phyloP scores from a whole-genome alignment of 2,329 filamentous ascomycete genomes.

The Coniochaeta prunicola region DNA sequence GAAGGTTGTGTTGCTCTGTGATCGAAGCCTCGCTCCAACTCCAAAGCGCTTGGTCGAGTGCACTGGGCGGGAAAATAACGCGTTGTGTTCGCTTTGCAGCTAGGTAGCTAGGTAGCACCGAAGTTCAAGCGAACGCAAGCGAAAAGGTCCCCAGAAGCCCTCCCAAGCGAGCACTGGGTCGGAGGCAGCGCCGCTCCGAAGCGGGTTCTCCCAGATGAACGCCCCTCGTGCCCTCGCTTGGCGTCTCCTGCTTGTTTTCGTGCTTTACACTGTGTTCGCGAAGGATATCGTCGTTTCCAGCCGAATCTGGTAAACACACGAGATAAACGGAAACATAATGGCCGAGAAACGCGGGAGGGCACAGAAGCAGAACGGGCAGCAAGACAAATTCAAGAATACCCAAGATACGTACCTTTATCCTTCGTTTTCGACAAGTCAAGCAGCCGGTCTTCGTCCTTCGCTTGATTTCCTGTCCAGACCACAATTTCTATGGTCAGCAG shows the following conservation, averaged over 20 bases:
- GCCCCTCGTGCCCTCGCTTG: not conserved
- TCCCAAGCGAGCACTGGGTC: not conserved
- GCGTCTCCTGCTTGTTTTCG: not conserved
- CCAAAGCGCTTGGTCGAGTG: not conserved
- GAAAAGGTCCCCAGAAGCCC: not conserved
- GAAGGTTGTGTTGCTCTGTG: not conserved
- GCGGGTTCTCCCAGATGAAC: not conserved
- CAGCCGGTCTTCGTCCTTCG: slow-evolving; percentile 57
- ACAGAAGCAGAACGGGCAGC: slow-evolving; percentile 2
- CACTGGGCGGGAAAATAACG: not conserved
- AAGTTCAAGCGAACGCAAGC: not conserved
- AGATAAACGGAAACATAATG: not conserved
- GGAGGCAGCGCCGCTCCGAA: not conserved
- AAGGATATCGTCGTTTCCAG: not conserved
- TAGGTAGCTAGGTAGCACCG: not conserved
- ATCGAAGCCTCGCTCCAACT: not conserved
- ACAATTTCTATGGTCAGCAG: slow-evolving; percentile 16
- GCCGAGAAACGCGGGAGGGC: not conserved
- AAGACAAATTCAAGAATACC: slow-evolving; percentile 11
- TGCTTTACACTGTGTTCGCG: not conserved
- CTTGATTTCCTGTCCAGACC: slow-evolving; percentile 48
- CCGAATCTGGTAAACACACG: not conserved
- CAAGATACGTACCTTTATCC: slow-evolving; percentile 50
- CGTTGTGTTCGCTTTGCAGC: not conserved
- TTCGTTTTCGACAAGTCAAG: slow-evolving; percentile 52